Evolutionary conservation across 164 flowering plant genomes (phyloP), one percentile per base, ranked within the genome.

Genomic region (Sedum album): DNA sequence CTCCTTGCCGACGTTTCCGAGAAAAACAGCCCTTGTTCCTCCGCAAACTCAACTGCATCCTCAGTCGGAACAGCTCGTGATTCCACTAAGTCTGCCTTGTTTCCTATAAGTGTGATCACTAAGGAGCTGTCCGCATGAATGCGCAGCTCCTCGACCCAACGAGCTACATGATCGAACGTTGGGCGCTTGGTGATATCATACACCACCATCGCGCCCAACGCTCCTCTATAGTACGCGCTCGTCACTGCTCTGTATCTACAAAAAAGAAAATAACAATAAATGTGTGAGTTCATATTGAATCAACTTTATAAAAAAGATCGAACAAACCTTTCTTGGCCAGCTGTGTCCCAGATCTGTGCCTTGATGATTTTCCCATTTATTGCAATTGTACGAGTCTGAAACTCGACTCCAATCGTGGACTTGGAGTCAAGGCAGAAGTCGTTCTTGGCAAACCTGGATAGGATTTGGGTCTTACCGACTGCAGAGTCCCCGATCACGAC

Each of bases 151-250:
- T 90, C 94, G 31, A 90, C 78, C 97, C 97, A 90, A 18, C 94
- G 80, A 1, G 94, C 89, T 61, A 90, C 85, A 81, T 90, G 94
- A 41, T 90, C 97, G 73, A 90, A 90, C 66, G 74, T 87, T 69
- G 84, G 89, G 73, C 89, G 89, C 73, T 84, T 88, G 31, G 89
- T 87, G 30, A 91, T 88, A 79, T 88, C 97, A 38, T 91, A 91
- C 31, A 87, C 92, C 72, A 91, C 69, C 86, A 91, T 83, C 61
- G 94, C 94, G 28, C 97, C 92, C 35, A 91, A 86, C 68, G 94
- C 94, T 66, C 97, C 97, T 30, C 94, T 76, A 76, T 91, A 91
- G 70, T 88, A 90, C 38, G 97, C 94, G 66, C 94, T 90, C 30
- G 97, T 91, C 10, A 90, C 92, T 9, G 94, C 96, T 72, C 94